Percentiles rank a stretch among this genome's conserved stretches.
Evolutionary conservation across 768 basidiomycete genomes (phyloP).

Genomic region (Agaricus blazei): DNA sequence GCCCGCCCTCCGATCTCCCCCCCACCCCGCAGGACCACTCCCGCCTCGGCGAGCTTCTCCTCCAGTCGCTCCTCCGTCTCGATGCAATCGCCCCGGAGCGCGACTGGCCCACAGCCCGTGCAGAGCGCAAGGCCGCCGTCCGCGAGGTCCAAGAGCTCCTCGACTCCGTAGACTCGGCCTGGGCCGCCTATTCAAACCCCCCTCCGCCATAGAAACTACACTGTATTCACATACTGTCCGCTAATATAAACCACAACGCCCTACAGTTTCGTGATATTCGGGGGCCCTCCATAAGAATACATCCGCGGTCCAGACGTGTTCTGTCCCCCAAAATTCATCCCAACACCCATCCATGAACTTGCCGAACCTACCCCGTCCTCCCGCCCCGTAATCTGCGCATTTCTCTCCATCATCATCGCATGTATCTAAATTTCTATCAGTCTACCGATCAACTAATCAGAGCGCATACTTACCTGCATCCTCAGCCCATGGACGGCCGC

Average conservation of each 20-base stretch:
- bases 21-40: slow-evolving; percentile 28
- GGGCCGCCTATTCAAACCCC: slow-evolving; percentile 29
- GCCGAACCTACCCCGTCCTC: slow-evolving; percentile 18
- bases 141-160: slow-evolving; percentile 79
- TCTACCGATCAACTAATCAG: not conserved
- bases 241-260: not conserved
- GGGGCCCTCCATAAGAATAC: slow-evolving; percentile 9
- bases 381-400: slow-evolving; percentile 50
- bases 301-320: slow-evolving; percentile 9
- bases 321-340: not conserved
- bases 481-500: slow-evolving; percentile 70
- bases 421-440: slow-evolving; percentile 25
- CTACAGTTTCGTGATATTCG: slow-evolving; percentile 16
- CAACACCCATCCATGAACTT: slow-evolving; percentile 12
- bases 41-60: slow-evolving; percentile 76
- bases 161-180: slow-evolving; percentile 72
- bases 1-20: slow-evolving; percentile 15
- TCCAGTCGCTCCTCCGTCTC: slow-evolving; percentile 83
- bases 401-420: slow-evolving; percentile 73
- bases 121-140: slow-evolving; percentile 82
- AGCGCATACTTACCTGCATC: slow-evolving; percentile 56
- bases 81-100: slow-evolving; percentile 75
- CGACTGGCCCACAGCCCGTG: slow-evolving; percentile 75
- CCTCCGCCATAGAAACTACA: slow-evolving; percentile 21
- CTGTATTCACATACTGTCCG: not conserved